Conservation (phyloP, 2,329 filamentous ascomycete genomes). For the Xylariales sp. region DNA sequence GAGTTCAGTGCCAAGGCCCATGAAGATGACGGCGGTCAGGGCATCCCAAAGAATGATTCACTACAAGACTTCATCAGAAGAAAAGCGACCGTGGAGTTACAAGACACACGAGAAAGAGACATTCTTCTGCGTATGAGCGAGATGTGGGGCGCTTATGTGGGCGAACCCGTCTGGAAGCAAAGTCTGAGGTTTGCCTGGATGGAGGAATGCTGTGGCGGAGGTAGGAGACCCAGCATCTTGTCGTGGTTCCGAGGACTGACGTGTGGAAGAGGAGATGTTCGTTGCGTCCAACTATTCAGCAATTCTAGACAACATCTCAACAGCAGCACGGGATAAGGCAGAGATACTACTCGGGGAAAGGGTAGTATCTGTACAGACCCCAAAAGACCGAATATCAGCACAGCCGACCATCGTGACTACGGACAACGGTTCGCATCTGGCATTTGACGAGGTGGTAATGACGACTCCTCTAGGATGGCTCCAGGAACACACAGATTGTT, state of each 20-base stretch:
- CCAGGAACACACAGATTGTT: conserved; percentile 39
- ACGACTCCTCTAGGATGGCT: conserved; percentile 50
- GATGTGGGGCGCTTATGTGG: conserved; percentile 62
- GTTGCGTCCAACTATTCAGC: conserved; percentile 56
- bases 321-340: conserved; percentile 39
- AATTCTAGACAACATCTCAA: conserved; percentile 49
- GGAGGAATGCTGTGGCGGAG: conserved; percentile 61
- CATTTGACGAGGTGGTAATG: conserved; percentile 47
- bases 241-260: not conserved
- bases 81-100: conserved; percentile 35
- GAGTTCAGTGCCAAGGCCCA: conserved; percentile 49
- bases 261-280: conserved; percentile 50
- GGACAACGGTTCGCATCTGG: conserved; percentile 25
- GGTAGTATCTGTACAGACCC: conserved; percentile 33
- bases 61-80: conserved; percentile 53
- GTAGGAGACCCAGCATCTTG: too few relatives aligned
- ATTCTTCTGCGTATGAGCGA: conserved; percentile 49
- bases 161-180: conserved; percentile 53
- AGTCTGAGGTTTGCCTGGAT: conserved; percentile 62
- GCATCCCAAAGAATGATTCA: conserved; percentile 46
- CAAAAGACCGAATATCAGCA: conserved; percentile 18
- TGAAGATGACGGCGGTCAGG: conserved; percentile 23
- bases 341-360: conserved; percentile 42
- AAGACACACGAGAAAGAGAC: conserved; percentile 35
- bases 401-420: conserved; percentile 37